Evolutionary conservation across 345 rosid species (phyloP).

Genomic region (Brassica nigra): DNA sequence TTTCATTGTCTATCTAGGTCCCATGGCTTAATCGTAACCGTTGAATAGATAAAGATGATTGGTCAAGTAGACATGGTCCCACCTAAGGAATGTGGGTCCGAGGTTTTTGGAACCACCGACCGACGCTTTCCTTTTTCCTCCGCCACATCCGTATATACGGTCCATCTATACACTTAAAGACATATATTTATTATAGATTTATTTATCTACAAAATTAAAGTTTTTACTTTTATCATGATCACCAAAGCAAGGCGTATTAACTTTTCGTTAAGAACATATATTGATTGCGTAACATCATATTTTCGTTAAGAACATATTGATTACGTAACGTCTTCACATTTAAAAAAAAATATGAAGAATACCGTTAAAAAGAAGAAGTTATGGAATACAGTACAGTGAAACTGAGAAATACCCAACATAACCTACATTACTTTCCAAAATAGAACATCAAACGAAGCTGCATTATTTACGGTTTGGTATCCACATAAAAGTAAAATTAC

Average conservation of each 20-base stretch:
- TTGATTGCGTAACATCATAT: background rate
- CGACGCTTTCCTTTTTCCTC: constrained; percentile 48
- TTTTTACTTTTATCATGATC: constrained; percentile 35
- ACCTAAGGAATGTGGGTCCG: constrained; percentile 55
- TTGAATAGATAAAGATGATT: constrained; percentile 36
- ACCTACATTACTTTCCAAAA: background rate
- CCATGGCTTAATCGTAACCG: constrained; percentile 23
- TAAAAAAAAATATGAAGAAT: background rate
- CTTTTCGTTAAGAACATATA: background rate
- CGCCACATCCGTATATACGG: constrained; percentile 26
- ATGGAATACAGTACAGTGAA: background rate
- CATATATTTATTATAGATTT: background rate
- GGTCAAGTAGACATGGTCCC: constrained; percentile 52
- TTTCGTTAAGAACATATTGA: background rate
- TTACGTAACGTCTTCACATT: background rate
- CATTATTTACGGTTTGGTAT: background rate
- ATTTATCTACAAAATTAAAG: constrained; percentile 21
- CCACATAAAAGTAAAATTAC: background rate
- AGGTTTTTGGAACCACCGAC: constrained; percentile 60
- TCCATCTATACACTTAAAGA: background rate
- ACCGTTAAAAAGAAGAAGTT: background rate
- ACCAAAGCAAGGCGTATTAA: constrained; percentile 24
- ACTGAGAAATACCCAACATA: background rate
- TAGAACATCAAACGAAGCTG: background rate
- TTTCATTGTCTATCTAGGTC: background rate